phyloP scores from a whole-genome alignment of 2,329 filamentous ascomycete species.

The Calonectria fujianensis region DNA sequence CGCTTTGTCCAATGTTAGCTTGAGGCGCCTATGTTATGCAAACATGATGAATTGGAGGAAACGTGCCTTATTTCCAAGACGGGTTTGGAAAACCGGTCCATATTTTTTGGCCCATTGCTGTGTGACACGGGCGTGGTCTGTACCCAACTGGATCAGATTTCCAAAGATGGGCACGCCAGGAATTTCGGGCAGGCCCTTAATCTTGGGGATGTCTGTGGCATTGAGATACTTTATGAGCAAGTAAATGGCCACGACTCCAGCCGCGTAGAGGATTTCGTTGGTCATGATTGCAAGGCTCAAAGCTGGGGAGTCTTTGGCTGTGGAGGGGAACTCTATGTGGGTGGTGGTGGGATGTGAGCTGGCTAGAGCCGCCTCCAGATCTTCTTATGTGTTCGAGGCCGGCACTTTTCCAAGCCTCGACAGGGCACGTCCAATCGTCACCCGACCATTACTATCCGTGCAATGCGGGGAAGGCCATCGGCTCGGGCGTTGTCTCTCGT shows the following conservation, averaged over 20 bases:
- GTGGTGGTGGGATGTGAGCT: not conserved
- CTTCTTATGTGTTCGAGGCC: slow-evolving; percentile 18
- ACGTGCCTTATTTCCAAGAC: slow-evolving; percentile 79
- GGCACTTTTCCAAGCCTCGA: not conserved
- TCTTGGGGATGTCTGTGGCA: slow-evolving; percentile 74
- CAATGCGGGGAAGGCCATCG: slow-evolving; percentile 8
- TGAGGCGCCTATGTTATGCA: not conserved
- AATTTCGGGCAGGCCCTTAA: slow-evolving; percentile 77
- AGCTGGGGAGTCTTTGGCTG: not conserved
- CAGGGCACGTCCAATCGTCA: slow-evolving; percentile 10
- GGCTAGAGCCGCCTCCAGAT: slow-evolving; percentile 9
- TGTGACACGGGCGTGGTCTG: slow-evolving; percentile 72
- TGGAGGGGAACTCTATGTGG: not conserved
- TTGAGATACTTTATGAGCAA: slow-evolving; percentile 60
- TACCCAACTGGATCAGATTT: slow-evolving; percentile 76
- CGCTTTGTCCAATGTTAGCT: slow-evolving; percentile 64
- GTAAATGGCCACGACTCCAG: slow-evolving; percentile 42
- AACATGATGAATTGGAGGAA: not conserved
- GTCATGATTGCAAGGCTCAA: slow-evolving; percentile 24
- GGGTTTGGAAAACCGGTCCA: slow-evolving; percentile 79
- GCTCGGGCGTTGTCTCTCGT: not conserved
- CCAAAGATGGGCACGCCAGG: slow-evolving; percentile 78
- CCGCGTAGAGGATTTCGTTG: slow-evolving; percentile 35
- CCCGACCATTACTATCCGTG: slow-evolving; percentile 19
- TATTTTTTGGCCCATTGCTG: slow-evolving; percentile 76